Evolutionary conservation across 2,329 filamentous ascomycete genomes (phyloP).

Genomic region (Boeremia lycopersici): DNA sequence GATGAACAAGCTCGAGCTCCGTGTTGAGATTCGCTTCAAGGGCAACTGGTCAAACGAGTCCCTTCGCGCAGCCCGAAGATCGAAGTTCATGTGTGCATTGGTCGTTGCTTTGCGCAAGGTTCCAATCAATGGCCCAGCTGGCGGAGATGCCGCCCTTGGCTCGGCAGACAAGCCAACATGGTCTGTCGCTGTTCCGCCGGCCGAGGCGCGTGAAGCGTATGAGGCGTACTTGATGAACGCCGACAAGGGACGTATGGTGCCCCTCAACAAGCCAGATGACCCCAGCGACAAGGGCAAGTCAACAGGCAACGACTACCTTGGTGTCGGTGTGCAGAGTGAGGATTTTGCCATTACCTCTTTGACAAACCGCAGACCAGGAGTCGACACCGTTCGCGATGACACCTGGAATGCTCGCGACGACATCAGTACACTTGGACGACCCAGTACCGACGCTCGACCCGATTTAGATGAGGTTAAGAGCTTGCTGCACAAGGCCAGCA

Average conservation of each 20-base stretch:
- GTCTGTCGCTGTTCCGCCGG: slow-evolving; percentile 75
- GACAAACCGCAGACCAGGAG: slow-evolving; percentile 51
- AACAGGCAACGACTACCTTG: slow-evolving; percentile 43
- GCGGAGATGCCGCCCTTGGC: slow-evolving; percentile 67
- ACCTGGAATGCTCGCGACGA: slow-evolving; percentile 52
- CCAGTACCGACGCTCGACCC: slow-evolving; percentile 50
- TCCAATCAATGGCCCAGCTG: slow-evolving; percentile 82
- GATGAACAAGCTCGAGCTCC: slow-evolving; percentile 85
- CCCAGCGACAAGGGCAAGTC: slow-evolving; percentile 38
- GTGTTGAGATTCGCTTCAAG: slow-evolving; percentile 87
- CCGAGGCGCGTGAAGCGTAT: slow-evolving; percentile 68
- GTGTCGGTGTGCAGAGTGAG: slow-evolving; percentile 37
- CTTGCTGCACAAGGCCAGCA: slow-evolving; percentile 52
- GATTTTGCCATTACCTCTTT: slow-evolving; percentile 52
- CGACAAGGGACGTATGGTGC: slow-evolving; percentile 70
- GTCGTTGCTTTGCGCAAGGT: slow-evolving; percentile 84
- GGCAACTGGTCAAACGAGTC: slow-evolving; percentile 70
- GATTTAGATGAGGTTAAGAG: slow-evolving; percentile 56
- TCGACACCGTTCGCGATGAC: slow-evolving; percentile 53
- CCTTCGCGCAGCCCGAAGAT: slow-evolving; percentile 78
- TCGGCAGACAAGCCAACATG: slow-evolving; percentile 76
- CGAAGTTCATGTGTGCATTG: slow-evolving; percentile 96
- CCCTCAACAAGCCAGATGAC: slow-evolving; percentile 47
- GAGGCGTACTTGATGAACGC: slow-evolving; percentile 56
- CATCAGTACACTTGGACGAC: slow-evolving; percentile 45